Percentiles rank a stretch among this genome's conserved stretches.
These are phyloP conservation scores for Corymbia maculata DNA, from an alignment of 345 rosid species.

Conservation along the genomic window DNA sequence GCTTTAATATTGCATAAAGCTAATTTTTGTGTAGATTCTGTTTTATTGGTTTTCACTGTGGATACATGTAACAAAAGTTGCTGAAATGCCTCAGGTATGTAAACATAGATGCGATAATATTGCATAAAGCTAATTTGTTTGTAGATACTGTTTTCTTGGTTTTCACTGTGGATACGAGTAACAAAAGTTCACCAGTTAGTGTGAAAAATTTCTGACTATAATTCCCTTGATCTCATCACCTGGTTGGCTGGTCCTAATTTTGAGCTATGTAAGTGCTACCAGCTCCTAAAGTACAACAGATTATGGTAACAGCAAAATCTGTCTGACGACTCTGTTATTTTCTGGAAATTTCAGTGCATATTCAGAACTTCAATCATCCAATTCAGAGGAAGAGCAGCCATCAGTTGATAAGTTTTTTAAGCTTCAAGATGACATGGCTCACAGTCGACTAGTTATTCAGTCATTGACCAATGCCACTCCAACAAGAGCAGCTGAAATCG, in stretches of 20 bases:
- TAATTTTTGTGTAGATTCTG: not conserved
- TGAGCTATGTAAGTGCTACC: not conserved
- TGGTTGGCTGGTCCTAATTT: not conserved
- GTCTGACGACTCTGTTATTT: not conserved
- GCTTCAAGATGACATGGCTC: slow-evolving; percentile 47
- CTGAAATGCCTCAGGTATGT: too few species aligned
- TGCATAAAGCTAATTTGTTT: too few species aligned
- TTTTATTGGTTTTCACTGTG: not conserved
- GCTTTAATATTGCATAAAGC: not conserved
- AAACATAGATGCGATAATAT: too few species aligned
- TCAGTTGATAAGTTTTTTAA: slow-evolving; percentile 37
- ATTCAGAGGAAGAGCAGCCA: slow-evolving; percentile 22
- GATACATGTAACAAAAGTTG: not conserved
- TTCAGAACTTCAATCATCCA: slow-evolving; percentile 41
- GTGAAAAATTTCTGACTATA: not conserved
- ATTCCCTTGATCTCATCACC: not conserved
- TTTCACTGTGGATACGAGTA: not conserved
- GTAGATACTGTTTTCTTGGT: too few species aligned
- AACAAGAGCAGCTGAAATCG: slow-evolving; percentile 1
- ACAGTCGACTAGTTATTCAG: slow-evolving; percentile 29
- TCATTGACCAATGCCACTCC: slow-evolving; percentile 12
- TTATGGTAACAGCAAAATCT: not conserved
- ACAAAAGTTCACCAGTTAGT: not conserved
- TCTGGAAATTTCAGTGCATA: slow-evolving; percentile 24
- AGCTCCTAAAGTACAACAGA: not conserved